Evolutionary conservation across 2,329 filamentous ascomycete species (phyloP), one percentile per base, ranked within the genome.

Genomic region (Cercospora zeae-maydis): DNA sequence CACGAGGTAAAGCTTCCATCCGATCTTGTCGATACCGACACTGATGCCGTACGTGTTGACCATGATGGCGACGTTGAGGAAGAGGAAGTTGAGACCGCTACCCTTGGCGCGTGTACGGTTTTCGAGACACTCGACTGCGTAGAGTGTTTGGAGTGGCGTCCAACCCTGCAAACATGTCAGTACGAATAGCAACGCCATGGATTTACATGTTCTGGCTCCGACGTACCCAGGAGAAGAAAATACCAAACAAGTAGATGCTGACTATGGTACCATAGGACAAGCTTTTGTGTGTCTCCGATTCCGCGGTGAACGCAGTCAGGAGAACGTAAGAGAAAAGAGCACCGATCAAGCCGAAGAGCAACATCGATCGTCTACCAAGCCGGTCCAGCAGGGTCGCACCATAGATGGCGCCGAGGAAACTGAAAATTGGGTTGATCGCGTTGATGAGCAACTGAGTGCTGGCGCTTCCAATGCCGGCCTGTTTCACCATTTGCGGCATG

Each of bases 61-160:
- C 65, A 81, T 78, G 54, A 82, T 77, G 33, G 79, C 78, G 24
- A 78, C 68, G 67, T 79, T 77, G 59, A 80, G 74, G 59, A 77
- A 76, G 39, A 79, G 71, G 69, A 79, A 79, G 51, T 67, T 69
- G 6, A 67, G 45, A n/a, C 67, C 69, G 24, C 60, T 69, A 3
- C 69, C 69, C 57, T 78, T 78, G 13, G 75, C 76, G 42, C 76
- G 71, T 4, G 74, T 78, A 33, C 74, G 70, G 69, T 76, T 77
- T 61, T 76, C 74, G 8, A 78, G 70, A 60, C 72, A 75, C 33
- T 78, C 76, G 16, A 77, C 75, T 4, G 75, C 69, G 61, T 78
- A 78, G 8, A 78, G 69, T 0, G 75, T 77, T 59, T 78, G 76
- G 1, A 78, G 69, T 8, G 76, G 75, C 3, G 76, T 78, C 74